Conservation (phyloP, 2,329 filamentous ascomycete genomes). For the Pseudocercospora musae region DNA sequence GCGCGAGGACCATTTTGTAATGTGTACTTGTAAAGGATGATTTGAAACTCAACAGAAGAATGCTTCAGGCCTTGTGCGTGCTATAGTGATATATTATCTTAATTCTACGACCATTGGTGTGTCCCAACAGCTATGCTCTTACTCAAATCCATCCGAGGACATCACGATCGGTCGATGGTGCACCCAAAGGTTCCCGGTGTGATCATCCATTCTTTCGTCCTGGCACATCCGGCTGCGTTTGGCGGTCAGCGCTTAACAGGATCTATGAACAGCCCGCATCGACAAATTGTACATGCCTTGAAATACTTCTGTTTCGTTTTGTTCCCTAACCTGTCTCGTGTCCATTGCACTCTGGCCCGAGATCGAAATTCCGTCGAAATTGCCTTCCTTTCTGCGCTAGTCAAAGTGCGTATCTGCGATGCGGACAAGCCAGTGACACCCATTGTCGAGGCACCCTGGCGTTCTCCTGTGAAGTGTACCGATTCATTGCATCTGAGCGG, state of each 20-base stretch:
- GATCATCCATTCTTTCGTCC: slow-evolving; percentile 20
- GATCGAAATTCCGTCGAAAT: slow-evolving; percentile 12
- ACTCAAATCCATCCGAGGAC: too few relatives aligned
- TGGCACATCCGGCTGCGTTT: slow-evolving; percentile 18
- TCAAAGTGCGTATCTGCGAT: slow-evolving; percentile 15
- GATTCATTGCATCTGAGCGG: background rate
- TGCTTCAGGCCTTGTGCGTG: background rate
- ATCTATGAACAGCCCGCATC: slow-evolving; percentile 19
- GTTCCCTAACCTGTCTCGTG: slow-evolving; percentile 20
- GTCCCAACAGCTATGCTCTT: too few relatives aligned
- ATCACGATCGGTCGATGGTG: too few relatives aligned
- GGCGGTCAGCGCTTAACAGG: slow-evolving; percentile 15
- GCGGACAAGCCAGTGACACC: slow-evolving; percentile 16
- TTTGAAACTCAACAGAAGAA: background rate
- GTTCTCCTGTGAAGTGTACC: background rate
- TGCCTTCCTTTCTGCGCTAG: slow-evolving; percentile 14
- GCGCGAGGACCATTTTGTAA: background rate
- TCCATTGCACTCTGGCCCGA: slow-evolving; percentile 18
- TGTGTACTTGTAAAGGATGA: background rate
- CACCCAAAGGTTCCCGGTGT: too few relatives aligned
- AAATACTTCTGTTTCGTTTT: slow-evolving; percentile 25
- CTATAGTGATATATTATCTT: background rate
- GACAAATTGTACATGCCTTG: slow-evolving; percentile 20
- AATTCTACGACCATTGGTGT: background rate
- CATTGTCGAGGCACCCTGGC: background rate